These are phyloP conservation scores for Clavulina sp. DNA, from an alignment of 768 basidiomycete genomes.

Conservation along the genomic window DNA sequence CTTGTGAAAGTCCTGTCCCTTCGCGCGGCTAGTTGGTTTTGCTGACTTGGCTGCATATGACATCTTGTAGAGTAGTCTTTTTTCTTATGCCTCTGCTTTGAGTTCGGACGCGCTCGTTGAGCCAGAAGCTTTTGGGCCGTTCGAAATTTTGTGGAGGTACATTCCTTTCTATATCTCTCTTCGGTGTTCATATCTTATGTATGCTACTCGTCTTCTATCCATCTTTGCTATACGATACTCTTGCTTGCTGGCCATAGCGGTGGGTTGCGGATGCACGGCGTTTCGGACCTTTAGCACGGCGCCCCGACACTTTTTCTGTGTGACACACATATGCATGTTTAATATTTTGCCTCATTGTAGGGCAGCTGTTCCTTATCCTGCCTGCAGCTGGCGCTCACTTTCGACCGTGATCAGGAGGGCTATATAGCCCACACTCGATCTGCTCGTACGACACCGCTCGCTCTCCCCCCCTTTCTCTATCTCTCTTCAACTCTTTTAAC, in stretches of 20 bases:
- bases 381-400: not conserved
- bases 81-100: too few relatives aligned
- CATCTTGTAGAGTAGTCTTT: conserved; percentile 45
- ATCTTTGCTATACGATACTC: not conserved
- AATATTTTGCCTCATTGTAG: not conserved
- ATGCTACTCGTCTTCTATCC: not conserved
- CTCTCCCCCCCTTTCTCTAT: too few relatives aligned
- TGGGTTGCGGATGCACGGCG: not conserved
- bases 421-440: too few relatives aligned
- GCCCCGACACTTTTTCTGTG: too few relatives aligned
- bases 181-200: not conserved
- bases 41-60: conserved; percentile 18
- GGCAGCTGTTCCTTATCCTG: not conserved
- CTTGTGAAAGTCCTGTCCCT: conserved; percentile 44
- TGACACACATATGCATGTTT: too few relatives aligned
- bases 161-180: conserved; percentile 14
- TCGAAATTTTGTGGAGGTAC: conserved; percentile 73
- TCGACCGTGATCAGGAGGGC: too few relatives aligned
- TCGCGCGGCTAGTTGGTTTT: conserved; percentile 27
- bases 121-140: conserved; percentile 36
- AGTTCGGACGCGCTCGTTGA: conserved; percentile 46
- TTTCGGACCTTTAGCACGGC: not conserved
- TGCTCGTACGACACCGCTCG: not conserved
- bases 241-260: not conserved
- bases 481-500: too few relatives aligned